These are phyloP conservation scores for Domatiomyces globalis DNA, from an alignment of 2,329 filamentous ascomycete genomes.

Conservation along the genomic window DNA sequence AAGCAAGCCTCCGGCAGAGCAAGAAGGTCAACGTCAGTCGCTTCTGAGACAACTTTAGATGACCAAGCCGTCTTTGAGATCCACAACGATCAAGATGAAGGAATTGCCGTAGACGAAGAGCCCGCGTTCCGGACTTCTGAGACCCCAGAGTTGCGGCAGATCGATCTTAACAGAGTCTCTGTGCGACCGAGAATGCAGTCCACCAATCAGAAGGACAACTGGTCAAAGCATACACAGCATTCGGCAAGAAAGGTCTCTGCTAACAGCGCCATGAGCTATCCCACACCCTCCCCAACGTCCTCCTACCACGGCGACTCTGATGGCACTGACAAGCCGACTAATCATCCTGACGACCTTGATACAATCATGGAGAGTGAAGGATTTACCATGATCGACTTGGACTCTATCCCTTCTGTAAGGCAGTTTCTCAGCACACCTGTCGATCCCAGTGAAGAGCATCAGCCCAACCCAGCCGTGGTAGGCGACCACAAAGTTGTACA, in stretches of 20 bases:
- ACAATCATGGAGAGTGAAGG: conserved; percentile 44
- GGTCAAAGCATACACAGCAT: neutral
- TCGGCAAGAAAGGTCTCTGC: conserved; percentile 12
- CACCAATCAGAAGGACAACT: conserved; percentile 3
- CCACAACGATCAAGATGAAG: conserved; percentile 7
- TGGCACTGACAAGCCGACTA: conserved; percentile 5
- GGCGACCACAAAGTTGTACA: neutral
- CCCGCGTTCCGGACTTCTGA: neutral
- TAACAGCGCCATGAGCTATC: conserved; percentile 17
- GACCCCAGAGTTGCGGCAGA: conserved; percentile 8
- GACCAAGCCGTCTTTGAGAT: conserved; percentile 3
- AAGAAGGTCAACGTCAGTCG: conserved; percentile 1
- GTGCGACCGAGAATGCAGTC: conserved; percentile 7
- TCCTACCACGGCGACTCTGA: conserved; percentile 14
- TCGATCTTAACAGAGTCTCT: conserved; percentile 15
- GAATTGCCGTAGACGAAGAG: conserved; percentile 4
- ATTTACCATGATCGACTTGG: conserved; percentile 44
- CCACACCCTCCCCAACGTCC: conserved; percentile 17
- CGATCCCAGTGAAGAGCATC: neutral
- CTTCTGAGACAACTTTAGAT: neutral
- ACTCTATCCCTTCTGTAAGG: conserved; percentile 37
- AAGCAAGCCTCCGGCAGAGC: neutral
- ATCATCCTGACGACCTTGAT: conserved; percentile 36
- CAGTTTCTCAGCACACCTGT: conserved; percentile 9
- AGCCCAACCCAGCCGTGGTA: neutral